Conservation (phyloP, 768 basidiomycete genomes). For the Kockovaella imperatae region DNA sequence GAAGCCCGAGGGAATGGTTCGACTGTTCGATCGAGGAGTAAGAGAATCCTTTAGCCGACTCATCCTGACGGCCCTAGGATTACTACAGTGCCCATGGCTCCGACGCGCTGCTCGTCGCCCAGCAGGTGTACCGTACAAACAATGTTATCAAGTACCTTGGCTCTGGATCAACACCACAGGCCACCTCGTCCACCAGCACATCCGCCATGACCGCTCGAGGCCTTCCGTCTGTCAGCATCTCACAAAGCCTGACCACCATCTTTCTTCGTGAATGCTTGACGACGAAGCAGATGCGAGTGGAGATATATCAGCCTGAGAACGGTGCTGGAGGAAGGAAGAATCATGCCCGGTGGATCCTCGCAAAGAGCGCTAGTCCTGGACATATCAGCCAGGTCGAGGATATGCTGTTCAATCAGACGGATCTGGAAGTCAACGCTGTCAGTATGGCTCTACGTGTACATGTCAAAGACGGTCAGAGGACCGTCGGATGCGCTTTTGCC, state of each 20-base stretch:
- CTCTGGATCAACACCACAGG: constrained; percentile 2
- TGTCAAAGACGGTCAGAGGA: constrained; percentile 57
- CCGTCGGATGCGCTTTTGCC: constrained; percentile 80
- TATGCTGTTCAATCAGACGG: constrained; percentile 69
- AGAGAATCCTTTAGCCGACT: constrained; percentile 8
- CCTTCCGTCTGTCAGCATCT: constrained; percentile 71
- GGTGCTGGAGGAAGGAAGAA: constrained; percentile 57
- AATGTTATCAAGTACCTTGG: constrained; percentile 91
- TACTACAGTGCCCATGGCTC: constrained; percentile 83
- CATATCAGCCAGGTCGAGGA: constrained; percentile 67
- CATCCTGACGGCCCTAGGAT: constrained; percentile 44
- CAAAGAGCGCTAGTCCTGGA: constrained; percentile 69
- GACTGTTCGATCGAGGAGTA: constrained; percentile 69
- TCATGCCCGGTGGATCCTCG: constrained; percentile 61
- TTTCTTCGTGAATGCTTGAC: constrained; percentile 86
- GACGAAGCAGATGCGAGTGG: constrained; percentile 76
- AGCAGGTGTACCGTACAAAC: constrained; percentile 56
- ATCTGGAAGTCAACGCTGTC: constrained; percentile 74
- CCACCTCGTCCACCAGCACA: constrained; percentile 10
- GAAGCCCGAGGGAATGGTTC: constrained; percentile 59
- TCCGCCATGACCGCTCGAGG: constrained; percentile 40
- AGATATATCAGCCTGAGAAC: constrained; percentile 75
- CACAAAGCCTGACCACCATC: constrained; percentile 63
- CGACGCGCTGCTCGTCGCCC: constrained; percentile 80
- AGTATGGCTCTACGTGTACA: constrained; percentile 76